Conservation (phyloP, 1,139 yeast genomes). For the Keqinozyma sinolaborantium region DNA sequence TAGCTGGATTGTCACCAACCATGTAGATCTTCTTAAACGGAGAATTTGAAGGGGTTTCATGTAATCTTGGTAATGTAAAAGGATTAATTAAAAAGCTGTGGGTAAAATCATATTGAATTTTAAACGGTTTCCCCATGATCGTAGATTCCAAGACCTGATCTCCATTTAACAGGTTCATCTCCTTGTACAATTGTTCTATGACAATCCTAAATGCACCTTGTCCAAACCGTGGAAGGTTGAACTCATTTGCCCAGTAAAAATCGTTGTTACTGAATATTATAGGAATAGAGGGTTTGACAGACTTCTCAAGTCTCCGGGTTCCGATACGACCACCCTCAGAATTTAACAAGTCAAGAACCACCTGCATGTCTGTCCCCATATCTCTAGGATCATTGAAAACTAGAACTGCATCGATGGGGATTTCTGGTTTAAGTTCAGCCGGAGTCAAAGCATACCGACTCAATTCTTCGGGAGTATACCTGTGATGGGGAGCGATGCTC, state of each 20-base stretch:
- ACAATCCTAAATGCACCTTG: constrained; percentile 83
- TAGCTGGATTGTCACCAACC: constrained; percentile 96
- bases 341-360: constrained; percentile 67
- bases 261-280: constrained; percentile 86
- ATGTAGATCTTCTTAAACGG: constrained; percentile 66
- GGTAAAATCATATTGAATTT: constrained; percentile 81
- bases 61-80: constrained; percentile 41
- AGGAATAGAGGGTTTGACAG: constrained; percentile 61
- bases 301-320: constrained; percentile 40
- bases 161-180: constrained; percentile 46
- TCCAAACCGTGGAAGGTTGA: constrained; percentile 76
- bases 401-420: constrained; percentile 71
- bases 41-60: constrained; percentile 28
- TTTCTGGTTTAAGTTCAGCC: constrained; percentile 21
- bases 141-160: constrained; percentile 45
- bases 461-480: constrained; percentile 47
- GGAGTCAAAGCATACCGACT: constrained; percentile 36
- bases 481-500: constrained; percentile 72
- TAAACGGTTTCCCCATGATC: constrained; percentile 82
- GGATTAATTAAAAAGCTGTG: constrained; percentile 66
- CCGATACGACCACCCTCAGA: constrained; percentile 66
- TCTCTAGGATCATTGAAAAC: constrained; percentile 93
- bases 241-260: constrained; percentile 88
- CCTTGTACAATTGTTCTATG: constrained; percentile 60
- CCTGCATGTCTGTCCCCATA: constrained; percentile 81